Evolutionary conservation across 2,329 filamentous ascomycete species (phyloP).

Genomic region (Phialophora expanda): DNA sequence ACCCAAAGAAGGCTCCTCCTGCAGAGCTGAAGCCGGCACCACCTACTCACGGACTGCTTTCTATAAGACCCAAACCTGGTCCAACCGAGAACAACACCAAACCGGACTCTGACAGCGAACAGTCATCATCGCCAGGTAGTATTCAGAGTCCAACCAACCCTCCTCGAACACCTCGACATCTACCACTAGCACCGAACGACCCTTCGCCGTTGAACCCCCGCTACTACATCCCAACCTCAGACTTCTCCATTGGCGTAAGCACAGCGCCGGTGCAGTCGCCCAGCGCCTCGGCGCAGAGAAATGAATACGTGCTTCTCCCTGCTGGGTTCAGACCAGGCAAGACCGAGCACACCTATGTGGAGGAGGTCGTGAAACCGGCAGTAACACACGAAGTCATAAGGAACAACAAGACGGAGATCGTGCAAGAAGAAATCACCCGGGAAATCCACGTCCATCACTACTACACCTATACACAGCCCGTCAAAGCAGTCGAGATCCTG

Average conservation of each 20-base stretch:
- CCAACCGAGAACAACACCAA: conserved; percentile 11
- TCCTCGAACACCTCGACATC: conserved; percentile 28
- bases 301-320: conserved; percentile 29
- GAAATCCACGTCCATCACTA: conserved; percentile 47
- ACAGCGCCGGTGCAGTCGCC: conserved; percentile 6
- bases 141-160: conserved; percentile 13
- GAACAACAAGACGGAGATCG: conserved; percentile 40
- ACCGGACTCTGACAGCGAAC: conserved; percentile 13
- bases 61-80: conserved; percentile 20
- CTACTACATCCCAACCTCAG: conserved; percentile 29
- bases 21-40: conserved; percentile 12
- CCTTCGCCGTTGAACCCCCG: conserved; percentile 33
- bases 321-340: conserved; percentile 28
- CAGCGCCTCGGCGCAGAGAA: background rate
- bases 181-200: conserved; percentile 31
- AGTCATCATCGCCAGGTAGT: conserved; percentile 11
- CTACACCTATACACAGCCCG: conserved; percentile 44
- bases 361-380: conserved; percentile 34
- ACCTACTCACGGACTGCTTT: conserved; percentile 12
- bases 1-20: conserved; percentile 13
- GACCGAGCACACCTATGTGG: conserved; percentile 32
- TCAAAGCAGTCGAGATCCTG: conserved; percentile 44
- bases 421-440: conserved; percentile 43
- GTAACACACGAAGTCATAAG: conserved; percentile 45
- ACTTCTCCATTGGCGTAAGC: conserved; percentile 5